Percentiles rank a stretch among this genome's conserved stretches.
These are phyloP conservation scores for Acanthamoeba triangularis DNA, from an alignment of 208 protist genomes.

Conservation along the genomic window DNA sequence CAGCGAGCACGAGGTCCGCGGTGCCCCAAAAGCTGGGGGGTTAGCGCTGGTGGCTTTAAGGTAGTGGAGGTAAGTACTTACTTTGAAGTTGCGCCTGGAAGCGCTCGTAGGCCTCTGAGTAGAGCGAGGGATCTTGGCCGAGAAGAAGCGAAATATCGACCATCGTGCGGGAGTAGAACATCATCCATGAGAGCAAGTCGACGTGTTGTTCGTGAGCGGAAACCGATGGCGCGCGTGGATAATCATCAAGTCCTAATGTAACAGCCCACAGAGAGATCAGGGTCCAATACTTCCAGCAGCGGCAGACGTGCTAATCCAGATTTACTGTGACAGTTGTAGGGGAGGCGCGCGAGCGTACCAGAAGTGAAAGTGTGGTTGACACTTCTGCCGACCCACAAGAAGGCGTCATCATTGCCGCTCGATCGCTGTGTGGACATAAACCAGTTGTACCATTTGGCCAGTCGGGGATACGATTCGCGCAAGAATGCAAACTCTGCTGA, in stretches of 20 bases:
- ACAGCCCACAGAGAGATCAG: background rate
- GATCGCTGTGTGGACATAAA: conserved; percentile 84
- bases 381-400: conserved; percentile 90
- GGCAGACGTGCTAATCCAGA: background rate
- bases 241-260: conserved; percentile 91
- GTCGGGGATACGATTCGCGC: conserved; percentile 71
- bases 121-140: conserved; percentile 22
- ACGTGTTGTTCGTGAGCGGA: conserved; percentile 89
- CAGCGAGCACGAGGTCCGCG: no score
- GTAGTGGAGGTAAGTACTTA: background rate
- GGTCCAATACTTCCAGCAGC: background rate
- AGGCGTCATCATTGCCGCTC: conserved; percentile 56
- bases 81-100: background rate
- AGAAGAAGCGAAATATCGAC: conserved; percentile 77
- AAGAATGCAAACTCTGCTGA: conserved; percentile 76
- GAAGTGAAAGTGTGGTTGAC: conserved; percentile 90
- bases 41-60: no score
- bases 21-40: no score
- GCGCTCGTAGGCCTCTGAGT: conserved; percentile 21
- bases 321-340: background rate
- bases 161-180: conserved; percentile 81
- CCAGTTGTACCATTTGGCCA: conserved; percentile 85
- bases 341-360: conserved; percentile 73
- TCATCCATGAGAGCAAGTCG: conserved; percentile 92
- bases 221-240: conserved; percentile 85